Percentiles rank a stretch among this genome's conserved stretches.
phyloP scores from a whole-genome alignment of 768 basidiomycete species.

The Myochromella boudieri region DNA sequence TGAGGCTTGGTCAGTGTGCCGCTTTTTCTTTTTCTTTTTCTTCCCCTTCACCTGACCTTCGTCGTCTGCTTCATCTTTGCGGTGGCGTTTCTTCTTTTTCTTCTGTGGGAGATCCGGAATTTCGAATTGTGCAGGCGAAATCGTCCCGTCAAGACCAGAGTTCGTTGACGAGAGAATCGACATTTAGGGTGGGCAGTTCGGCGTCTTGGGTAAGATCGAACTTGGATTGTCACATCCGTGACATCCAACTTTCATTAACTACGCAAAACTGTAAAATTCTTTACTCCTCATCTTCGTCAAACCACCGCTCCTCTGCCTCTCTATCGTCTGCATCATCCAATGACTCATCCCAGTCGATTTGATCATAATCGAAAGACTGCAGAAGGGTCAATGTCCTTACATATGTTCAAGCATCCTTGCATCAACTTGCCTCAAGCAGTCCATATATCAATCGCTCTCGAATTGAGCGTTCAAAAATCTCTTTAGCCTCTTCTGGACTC shows the following conservation, averaged over 20 bases:
- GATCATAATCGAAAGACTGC: conserved; percentile 69
- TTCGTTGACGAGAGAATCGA: conserved; percentile 21
- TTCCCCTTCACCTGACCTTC: conserved; percentile 16
- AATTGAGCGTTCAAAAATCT: conserved; percentile 58
- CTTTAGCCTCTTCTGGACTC: conserved; percentile 47
- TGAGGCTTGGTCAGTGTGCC: conserved; percentile 13
- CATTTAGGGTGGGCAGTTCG: conserved; percentile 46
- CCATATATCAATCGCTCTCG: conserved; percentile 77
- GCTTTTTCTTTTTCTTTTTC: conserved; percentile 36
- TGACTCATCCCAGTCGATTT: conserved; percentile 73
- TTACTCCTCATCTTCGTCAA: conserved; percentile 60
- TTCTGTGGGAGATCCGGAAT: conserved; percentile 24
- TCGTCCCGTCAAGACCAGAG: not conserved
- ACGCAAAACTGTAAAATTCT: not conserved
- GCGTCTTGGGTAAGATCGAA: conserved; percentile 11
- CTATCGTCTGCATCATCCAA: conserved; percentile 60
- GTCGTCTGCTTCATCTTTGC: conserved; percentile 18
- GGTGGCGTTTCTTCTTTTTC: conserved; percentile 39
- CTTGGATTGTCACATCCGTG: conserved; percentile 10
- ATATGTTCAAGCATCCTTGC: not conserved
- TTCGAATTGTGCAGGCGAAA: not conserved
- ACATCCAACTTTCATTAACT: conserved; percentile 2
- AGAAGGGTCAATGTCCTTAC: conserved; percentile 4
- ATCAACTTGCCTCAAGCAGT: conserved; percentile 58
- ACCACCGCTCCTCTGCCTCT: conserved; percentile 71